phyloP scores from a whole-genome alignment of 352 stramenopile species.

The Globisporangium cystogenes region DNA sequence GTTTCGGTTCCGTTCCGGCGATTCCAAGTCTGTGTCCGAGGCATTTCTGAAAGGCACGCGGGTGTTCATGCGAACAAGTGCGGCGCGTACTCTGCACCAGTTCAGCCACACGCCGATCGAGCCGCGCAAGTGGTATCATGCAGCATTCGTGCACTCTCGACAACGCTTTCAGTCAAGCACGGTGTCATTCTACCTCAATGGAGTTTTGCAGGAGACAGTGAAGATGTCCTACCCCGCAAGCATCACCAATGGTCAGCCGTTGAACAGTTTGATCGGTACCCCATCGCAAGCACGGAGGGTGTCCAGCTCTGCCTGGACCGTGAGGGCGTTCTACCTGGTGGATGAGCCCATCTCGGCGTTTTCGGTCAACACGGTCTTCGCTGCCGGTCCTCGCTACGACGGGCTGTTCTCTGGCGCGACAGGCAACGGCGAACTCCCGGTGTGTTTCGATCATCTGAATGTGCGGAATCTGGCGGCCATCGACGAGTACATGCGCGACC shows the following conservation, averaged over 20 bases:
- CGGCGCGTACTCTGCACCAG: slow-evolving; percentile 33
- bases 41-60: slow-evolving; percentile 56
- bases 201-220: slow-evolving; percentile 53
- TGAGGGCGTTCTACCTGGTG: slow-evolving; percentile 62
- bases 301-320: slow-evolving; percentile 38
- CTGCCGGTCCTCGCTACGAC: slow-evolving; percentile 47
- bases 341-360: slow-evolving; percentile 46
- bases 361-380: slow-evolving; percentile 48
- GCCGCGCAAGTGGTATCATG: slow-evolving; percentile 41
- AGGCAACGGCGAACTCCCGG: slow-evolving; percentile 41
- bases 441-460: slow-evolving; percentile 42
- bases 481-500: slow-evolving; percentile 62
- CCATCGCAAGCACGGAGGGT: slow-evolving; percentile 37
- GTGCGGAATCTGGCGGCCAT: slow-evolving; percentile 45
- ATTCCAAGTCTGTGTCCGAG: slow-evolving; percentile 66
- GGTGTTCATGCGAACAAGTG: slow-evolving; percentile 61
- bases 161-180: slow-evolving; percentile 72
- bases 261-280: slow-evolving; percentile 56
- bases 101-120: slow-evolving; percentile 49
- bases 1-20: slow-evolving; percentile 60
- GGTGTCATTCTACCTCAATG: slow-evolving; percentile 55
- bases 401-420: slow-evolving; percentile 44
- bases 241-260: slow-evolving; percentile 37
- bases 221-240: slow-evolving; percentile 70
- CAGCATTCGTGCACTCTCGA: slow-evolving; percentile 44